A percentile compares a stretch with the other conserved stretches of the same genome.
Evolutionary conservation across 345 rosid species (phyloP).

Genomic region (Brassica carinata): DNA sequence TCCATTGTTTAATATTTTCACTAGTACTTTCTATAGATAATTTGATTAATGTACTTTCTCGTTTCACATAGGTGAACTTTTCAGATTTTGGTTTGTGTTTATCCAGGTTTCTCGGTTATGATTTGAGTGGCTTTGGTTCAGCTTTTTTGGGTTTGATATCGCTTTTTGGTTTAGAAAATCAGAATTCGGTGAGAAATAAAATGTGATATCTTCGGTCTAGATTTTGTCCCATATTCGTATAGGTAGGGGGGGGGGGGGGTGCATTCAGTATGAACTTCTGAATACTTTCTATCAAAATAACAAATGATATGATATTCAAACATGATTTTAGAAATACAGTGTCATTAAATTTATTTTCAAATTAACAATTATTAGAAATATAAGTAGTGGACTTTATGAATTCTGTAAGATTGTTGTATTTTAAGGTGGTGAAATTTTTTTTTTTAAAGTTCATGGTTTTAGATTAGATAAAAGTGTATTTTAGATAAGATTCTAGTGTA

Average conservation of each 20-base stretch:
- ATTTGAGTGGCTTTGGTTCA: neutral
- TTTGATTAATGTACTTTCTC: conserved; percentile 12
- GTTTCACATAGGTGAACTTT: conserved; percentile 15
- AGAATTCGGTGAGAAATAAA: conserved; percentile 5
- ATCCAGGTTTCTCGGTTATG: neutral
- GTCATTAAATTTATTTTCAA: neutral
- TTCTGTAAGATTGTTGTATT: neutral
- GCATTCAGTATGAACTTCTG: neutral
- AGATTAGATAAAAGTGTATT: neutral
- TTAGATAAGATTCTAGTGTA: neutral
- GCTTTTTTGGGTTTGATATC: neutral
- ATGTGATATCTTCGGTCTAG: neutral
- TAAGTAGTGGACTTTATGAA: neutral
- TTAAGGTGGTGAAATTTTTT: neutral
- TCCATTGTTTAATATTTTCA: neutral
- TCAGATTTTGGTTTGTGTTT: conserved; percentile 2
- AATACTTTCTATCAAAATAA: neutral
- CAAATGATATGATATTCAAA: neutral
- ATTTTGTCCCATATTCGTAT: neutral
- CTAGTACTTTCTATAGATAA: neutral
- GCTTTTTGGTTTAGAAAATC: neutral
- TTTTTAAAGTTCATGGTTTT: too few species aligned
- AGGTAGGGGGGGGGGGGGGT: neutral
- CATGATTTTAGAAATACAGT: too few species aligned
- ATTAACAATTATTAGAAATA: neutral